These are phyloP conservation scores for Ananas comosus DNA, from an alignment of 176 grass and related monocot species.

Conservation along the genomic window DNA sequence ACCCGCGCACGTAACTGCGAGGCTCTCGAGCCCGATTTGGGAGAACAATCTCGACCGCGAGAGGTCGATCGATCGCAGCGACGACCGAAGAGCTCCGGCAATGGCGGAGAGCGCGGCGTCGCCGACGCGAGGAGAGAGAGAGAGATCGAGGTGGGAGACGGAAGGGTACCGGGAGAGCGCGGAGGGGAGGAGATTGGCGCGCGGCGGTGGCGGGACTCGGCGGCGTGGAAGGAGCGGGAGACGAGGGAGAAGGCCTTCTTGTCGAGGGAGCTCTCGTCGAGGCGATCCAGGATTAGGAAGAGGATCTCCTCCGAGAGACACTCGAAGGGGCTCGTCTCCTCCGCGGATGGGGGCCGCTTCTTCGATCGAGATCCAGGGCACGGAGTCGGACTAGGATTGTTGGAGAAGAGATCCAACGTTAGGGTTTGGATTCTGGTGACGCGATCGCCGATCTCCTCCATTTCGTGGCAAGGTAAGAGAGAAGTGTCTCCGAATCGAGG, in stretches of 20 bases:
- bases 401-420: conserved; percentile 2
- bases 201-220: conserved; percentile 68
- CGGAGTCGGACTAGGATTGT: background rate
- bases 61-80: conserved; percentile 45
- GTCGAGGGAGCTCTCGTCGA: conserved; percentile 31
- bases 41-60: conserved; percentile 53
- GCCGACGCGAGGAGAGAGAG: conserved; percentile 55
- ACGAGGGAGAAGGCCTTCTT: conserved; percentile 68
- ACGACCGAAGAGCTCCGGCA: background rate
- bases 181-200: conserved; percentile 34
- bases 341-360: conserved; percentile 19
- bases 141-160: conserved; percentile 39
- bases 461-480: background rate
- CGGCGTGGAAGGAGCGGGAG: conserved; percentile 59
- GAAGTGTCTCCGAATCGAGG: no score
- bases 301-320: conserved; percentile 65
- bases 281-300: conserved; percentile 56
- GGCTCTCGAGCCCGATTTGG: conserved; percentile 33
- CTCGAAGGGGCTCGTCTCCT: conserved; percentile 5
- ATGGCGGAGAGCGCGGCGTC: conserved; percentile 27
- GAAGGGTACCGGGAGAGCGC: conserved; percentile 46
- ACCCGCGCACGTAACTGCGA: conserved; percentile 26
- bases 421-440: background rate
- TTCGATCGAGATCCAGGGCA: background rate
- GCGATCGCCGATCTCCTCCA: background rate